Conservation (phyloP, 2,329 filamentous ascomycete species). For the Claviceps sp. region DNA sequence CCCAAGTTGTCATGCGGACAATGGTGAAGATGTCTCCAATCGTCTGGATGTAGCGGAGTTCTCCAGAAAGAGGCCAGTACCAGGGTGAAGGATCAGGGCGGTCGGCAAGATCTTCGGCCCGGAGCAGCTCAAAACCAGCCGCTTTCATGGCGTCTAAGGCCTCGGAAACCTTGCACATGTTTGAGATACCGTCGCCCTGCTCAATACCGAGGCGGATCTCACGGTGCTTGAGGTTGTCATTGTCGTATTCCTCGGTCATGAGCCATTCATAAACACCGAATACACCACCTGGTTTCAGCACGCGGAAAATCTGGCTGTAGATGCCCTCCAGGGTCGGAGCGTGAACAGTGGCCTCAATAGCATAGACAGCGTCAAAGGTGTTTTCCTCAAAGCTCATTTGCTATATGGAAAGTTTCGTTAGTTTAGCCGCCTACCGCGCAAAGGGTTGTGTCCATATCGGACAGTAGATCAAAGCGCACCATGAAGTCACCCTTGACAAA, state of each 20-base stretch:
- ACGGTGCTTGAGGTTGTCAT: constrained; percentile 72
- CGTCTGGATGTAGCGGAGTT: constrained; percentile 71
- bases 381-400: constrained; percentile 90
- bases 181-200: constrained; percentile 89
- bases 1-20: constrained; percentile 77
- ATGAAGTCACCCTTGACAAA: constrained; percentile 98
- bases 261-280: constrained; percentile 99
- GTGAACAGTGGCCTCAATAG: constrained; percentile 94
- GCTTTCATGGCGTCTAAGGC: constrained; percentile 71
- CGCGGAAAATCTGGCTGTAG: constrained; percentile 87
- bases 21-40: constrained; percentile 71
- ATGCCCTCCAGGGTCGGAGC: constrained; percentile 82
- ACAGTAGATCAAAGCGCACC: constrained; percentile 26
- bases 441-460: background rate
- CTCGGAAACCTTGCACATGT: constrained; percentile 84
- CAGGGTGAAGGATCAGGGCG: constrained; percentile 66
- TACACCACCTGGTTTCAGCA: constrained; percentile 87
- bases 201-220: constrained; percentile 90
- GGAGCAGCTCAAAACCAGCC: constrained; percentile 73
- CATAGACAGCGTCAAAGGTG: constrained; percentile 88
- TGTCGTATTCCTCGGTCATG: constrained; percentile 94
- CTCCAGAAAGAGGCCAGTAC: constrained; percentile 86
- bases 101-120: constrained; percentile 76
- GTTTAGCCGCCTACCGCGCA: background rate
- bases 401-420: background rate